Evolutionary conservation across 768 basidiomycete species (phyloP), one percentile per base, ranked within the genome.

Genomic region (Leccinellum rugosiceps): DNA sequence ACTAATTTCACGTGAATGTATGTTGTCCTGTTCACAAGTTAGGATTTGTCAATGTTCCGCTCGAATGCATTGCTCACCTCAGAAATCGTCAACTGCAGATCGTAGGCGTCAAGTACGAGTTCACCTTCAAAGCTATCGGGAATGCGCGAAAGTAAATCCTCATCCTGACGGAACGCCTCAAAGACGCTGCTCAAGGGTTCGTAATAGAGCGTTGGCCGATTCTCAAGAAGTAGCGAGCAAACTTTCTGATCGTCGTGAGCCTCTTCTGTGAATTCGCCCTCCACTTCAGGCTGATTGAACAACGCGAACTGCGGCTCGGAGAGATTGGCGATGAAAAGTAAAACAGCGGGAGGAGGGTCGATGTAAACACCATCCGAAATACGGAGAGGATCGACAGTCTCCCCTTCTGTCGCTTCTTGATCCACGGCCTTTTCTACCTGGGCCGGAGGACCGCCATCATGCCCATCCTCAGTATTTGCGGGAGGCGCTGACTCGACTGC

Each of bases 181-280:
- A 92, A 91, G 19, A 91, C 81, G 56, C 72, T 77, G 44, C 80
- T 81, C 47, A 92, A 67, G 28, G 89, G 84, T 67, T 91, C 89
- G 63, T 91, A 92, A 69, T 89, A 92, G 7, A 92, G 75, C 4
- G 83, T 87, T 3, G 89, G 88, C 17, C 74, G 78, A 56, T 83
- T 75, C 47, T 83, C 79, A 57, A 92, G 77, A 49, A 92, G 73
- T 6, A 89, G 67, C n/a, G 72, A 66, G 31, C 59, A 72, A 44
- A 30, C 46, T 60, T 50, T 64, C 43, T 67, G 66, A 43, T 57
- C 38, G 49, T 28, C 46, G 6, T 67, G 63, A 15, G 53, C n/a
- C 34, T 55, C 60, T 14, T 58, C 58, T 13, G 44, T 23, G 21
- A 70, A 57, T 30, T 72, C 67, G 43, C n/a, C 56, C 21, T 64